Base-by-base conservation (phyloP, 2,329 filamentous ascomycete genomes). In the Fusarium caatingaense region DNA sequence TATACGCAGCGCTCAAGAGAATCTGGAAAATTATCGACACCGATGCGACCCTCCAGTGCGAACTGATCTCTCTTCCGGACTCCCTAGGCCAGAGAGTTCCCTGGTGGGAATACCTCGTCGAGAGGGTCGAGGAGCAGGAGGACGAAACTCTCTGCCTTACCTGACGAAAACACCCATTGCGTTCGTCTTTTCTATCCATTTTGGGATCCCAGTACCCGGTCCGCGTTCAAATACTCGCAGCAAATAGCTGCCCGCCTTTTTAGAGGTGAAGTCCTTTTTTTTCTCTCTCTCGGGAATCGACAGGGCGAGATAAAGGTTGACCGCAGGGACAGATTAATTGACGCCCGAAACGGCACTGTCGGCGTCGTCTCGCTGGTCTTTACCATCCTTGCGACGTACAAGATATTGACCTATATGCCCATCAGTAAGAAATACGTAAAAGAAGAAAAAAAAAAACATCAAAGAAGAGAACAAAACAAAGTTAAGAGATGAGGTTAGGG, bases 101-200 rank as follows among this genome's bases (percentile, higher is more conserved):
- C 21, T 83, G 81, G 81, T 83, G 81, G 81, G 81, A 83, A 72
- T 59, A 65, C n/a, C 74, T 83, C 59, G 79, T 83, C 20, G 65
- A 65, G 34, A 73, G 69, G 49, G 74, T 82, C 27, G 71, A 75
- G 47, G 68, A 74, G 10, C 68, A 72, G 50, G 79, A 79, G 66
- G 49, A 72, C 59, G 79, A 81, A 63, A 77, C 78, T 13, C 66
- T 82, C 41, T 83, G 80, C 68, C 72, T 82, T 50, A 82, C 80
- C 32, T 83, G 77, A 71, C 60, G 66, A 64, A 63, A 44, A 18
- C n/a, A 56, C 37, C 48, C 50, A 37, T 48, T 55, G 34, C 21
- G 47, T 64, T 60, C 50, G 54, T 66, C 63, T 64, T 51, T 64
- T 64, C 51, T 44, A 54, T 72, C 62, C 56, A 48, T 68, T 42